A percentile compares a stretch with the other conserved stretches of the same genome.
phyloP scores from a whole-genome alignment of 768 basidiomycete genomes.

The Tylopilus rubrobrunneus region DNA sequence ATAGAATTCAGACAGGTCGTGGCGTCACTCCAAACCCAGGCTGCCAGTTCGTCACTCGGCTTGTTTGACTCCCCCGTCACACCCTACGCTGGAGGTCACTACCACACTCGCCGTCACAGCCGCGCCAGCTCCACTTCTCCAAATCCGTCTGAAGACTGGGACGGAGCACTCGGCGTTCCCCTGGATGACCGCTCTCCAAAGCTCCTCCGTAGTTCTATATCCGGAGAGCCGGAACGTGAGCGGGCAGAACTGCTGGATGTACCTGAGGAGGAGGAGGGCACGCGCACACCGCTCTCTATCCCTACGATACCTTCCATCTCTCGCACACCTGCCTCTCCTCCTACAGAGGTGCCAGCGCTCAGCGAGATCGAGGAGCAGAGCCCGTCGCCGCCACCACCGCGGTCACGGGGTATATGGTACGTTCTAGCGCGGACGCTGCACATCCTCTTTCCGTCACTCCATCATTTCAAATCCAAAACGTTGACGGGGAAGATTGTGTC shows the following conservation, averaged over 20 bases:
- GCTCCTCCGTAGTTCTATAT: slow-evolving; percentile 29
- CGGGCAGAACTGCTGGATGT: slow-evolving; percentile 1
- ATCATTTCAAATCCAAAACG: slow-evolving; percentile 67
- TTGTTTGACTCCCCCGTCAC: slow-evolving; percentile 66
- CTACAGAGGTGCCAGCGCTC: slow-evolving; percentile 37
- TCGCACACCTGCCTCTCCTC: slow-evolving; percentile 49
- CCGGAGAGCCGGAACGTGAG: slow-evolving; percentile 13
- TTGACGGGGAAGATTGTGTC: slow-evolving; percentile 67
- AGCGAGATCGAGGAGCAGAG: slow-evolving; percentile 43
- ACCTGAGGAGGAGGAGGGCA: slow-evolving; percentile 15
- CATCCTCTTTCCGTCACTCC: slow-evolving; percentile 83
- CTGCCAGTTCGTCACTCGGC: slow-evolving; percentile 51
- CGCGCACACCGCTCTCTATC: slow-evolving; percentile 19
- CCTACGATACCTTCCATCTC: slow-evolving; percentile 52
- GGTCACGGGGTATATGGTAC: slow-evolving; percentile 34
- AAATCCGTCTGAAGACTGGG: slow-evolving; percentile 43
- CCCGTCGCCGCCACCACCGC: slow-evolving; percentile 38
- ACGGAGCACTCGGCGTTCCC: slow-evolving; percentile 46
- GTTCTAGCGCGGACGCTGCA: slow-evolving; percentile 45
- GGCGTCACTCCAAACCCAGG: slow-evolving; percentile 69
- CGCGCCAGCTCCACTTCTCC: slow-evolving; percentile 33
- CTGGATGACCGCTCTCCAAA: slow-evolving; percentile 48
- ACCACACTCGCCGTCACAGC: slow-evolving; percentile 39
- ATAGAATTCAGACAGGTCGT: slow-evolving; percentile 95
- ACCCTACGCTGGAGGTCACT: slow-evolving; percentile 75